phyloP scores from a whole-genome alignment of 1,284 basidiomycete genomes.

The Lignosus rhinocerotis region DNA sequence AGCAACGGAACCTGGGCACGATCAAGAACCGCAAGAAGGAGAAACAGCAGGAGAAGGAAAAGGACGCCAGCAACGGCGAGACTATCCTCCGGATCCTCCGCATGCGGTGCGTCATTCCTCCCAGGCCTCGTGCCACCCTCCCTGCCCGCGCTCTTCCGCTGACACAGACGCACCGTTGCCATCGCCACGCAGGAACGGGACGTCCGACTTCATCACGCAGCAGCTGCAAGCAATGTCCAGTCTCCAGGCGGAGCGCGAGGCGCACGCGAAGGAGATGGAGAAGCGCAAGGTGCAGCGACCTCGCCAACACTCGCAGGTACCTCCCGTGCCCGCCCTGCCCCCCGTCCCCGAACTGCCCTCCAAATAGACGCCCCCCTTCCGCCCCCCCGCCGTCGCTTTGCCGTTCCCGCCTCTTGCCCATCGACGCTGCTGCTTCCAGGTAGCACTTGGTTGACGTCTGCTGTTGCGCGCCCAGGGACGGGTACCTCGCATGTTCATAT shows the following conservation, averaged over 20 bases:
- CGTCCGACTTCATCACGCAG: conserved; percentile 87
- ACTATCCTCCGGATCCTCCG: conserved; percentile 90
- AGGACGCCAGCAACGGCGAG: conserved; percentile 76
- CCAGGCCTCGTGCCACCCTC: neutral
- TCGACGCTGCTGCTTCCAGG: neutral
- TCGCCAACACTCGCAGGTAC: conserved; percentile 22
- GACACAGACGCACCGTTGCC: conserved; percentile 1
- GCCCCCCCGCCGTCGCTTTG: neutral
- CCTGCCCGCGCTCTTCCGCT: neutral
- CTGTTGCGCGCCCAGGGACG: neutral
- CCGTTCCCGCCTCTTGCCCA: neutral
- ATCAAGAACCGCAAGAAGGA: conserved; percentile 94
- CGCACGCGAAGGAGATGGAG: conserved; percentile 57
- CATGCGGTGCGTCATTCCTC: conserved; percentile 72
- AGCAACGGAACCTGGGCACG: conserved; percentile 91
- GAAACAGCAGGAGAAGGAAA: conserved; percentile 70
- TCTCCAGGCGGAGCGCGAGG: conserved; percentile 73
- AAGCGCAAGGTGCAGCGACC: conserved; percentile 48
- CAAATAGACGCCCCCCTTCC: conserved; percentile 12
- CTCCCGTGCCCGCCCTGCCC: conserved; percentile 27
- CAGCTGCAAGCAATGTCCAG: conserved; percentile 78
- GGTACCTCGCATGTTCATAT: neutral
- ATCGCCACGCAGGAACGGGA: conserved; percentile 57
- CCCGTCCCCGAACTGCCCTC: conserved; percentile 26
- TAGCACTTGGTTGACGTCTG: neutral